Base-by-base conservation (phyloP, 305 asterid species). In the Galium porrigens region DNA sequence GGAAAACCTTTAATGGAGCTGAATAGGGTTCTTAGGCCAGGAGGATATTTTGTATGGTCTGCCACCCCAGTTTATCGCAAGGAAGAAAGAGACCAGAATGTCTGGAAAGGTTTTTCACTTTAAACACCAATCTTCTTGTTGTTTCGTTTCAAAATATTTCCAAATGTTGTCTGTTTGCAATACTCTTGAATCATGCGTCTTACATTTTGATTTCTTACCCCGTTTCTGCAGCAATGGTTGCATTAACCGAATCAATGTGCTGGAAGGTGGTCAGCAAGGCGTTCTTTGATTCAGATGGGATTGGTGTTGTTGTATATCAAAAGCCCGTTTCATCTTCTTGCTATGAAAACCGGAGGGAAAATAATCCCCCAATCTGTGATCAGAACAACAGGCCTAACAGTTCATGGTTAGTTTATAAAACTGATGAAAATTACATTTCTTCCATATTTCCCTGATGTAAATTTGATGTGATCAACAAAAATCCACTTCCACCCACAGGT, bases 1-100 rank as follows among this genome's bases (percentile, higher is more conserved):
- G 96, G 98, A 68, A 83, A 74, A 68, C 98, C 95, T 0, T 76
- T 92, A 70, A 70, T 85, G 86, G 96, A 92, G 77, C 87, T 92
- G 72, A 92, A 92, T 73, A 84, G 96, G 76, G 68, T 92, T 77
- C 90, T 92, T 44, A 79, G 98, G 80, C 98, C 96, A 12, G 98
- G 98, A 67, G 98, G 96, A 65, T 89, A 80, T 69, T 92, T 92
- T 70, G 48, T 92, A 66, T 92, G 95, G 98, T 92, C 96, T 30
- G 98, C 95, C 62, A 89, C 95, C 30, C 98, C 98, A 58, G 98
- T 92, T 70, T 92, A 92, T 68, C 83, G 76, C 9, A 66, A 78
- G 17, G 91, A 83, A 46, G 89, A 86, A 76, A 78, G 75, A 61
- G 82, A 92, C 81, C 71, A 70, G 77, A 82, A 57, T 67, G 78